A percentile compares a stretch with the other conserved stretches of the same genome.
These are phyloP conservation scores for Vitis vinifera DNA, from an alignment of 164 flowering plant genomes.

Conservation along the genomic window DNA sequence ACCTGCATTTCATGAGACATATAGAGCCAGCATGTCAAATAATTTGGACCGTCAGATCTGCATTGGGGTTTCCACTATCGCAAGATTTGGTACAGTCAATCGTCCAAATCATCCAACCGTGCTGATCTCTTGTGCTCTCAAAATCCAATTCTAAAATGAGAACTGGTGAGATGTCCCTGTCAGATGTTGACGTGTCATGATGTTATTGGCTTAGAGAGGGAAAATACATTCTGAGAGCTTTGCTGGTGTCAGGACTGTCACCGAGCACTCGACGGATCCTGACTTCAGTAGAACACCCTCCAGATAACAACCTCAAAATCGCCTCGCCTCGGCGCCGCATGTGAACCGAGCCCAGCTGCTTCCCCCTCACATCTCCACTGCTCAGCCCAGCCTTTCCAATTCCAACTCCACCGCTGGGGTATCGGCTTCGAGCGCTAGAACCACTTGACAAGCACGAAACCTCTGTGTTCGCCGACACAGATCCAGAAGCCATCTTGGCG, in stretches of 20 bases:
- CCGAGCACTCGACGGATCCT: slow-evolving; percentile 66
- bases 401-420: not conserved
- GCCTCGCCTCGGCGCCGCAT: slow-evolving; percentile 59
- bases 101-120: too few relatives aligned
- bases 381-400: not conserved
- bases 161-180: too few relatives aligned
- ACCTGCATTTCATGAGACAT: too few relatives aligned
- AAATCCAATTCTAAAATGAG: too few relatives aligned
- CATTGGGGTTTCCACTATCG: too few relatives aligned
- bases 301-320: slow-evolving; percentile 54
- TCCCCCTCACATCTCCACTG: slow-evolving; percentile 10
- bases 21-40: too few relatives aligned
- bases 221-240: slow-evolving; percentile 78
- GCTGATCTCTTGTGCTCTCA: too few relatives aligned
- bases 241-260: slow-evolving; percentile 89
- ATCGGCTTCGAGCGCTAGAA: slow-evolving; percentile 29
- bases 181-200: too few relatives aligned
- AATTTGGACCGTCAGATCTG: too few relatives aligned
- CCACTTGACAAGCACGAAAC: slow-evolving; percentile 46
- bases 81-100: too few relatives aligned
- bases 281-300: slow-evolving; percentile 55
- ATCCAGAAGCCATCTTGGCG: not conserved
- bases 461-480: slow-evolving; percentile 16
- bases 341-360: slow-evolving; percentile 25
- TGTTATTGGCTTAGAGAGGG: slow-evolving; percentile 11